A percentile compares a stretch with the other conserved stretches of the same genome.
Evolutionary conservation across 2,329 filamentous ascomycete species (phyloP).

Genomic region (Ceratocystis albifundus): DNA sequence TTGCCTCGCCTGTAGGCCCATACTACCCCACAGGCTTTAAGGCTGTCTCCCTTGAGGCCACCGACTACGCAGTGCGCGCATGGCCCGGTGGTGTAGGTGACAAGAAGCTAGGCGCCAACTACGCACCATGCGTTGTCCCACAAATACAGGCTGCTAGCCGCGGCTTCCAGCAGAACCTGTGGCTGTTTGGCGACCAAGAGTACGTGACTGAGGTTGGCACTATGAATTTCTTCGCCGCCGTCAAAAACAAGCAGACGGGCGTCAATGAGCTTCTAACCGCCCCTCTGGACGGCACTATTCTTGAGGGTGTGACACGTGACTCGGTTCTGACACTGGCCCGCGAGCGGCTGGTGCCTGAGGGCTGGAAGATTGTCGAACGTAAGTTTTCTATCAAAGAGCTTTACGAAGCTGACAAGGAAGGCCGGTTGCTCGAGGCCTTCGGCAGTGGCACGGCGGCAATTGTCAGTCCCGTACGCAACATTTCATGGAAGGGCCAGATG

Average conservation of each 20-base stretch:
- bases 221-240: slow-evolving; percentile 92
- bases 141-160: slow-evolving; percentile 83
- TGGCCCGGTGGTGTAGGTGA: slow-evolving; percentile 97
- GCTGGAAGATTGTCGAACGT: slow-evolving; percentile 79
- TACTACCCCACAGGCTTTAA: slow-evolving; percentile 99
- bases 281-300: slow-evolving; percentile 88
- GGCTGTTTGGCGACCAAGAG: slow-evolving; percentile 92
- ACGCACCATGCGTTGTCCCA: slow-evolving; percentile 96
- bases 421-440: slow-evolving; percentile 83
- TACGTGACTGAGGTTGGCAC: slow-evolving; percentile 95
- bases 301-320: slow-evolving; percentile 89
- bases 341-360: slow-evolving; percentile 70
- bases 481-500: slow-evolving; percentile 73
- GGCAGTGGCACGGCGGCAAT: slow-evolving; percentile 89
- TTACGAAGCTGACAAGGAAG: slow-evolving; percentile 68
- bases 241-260: slow-evolving; percentile 76
- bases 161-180: slow-evolving; percentile 96
- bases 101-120: slow-evolving; percentile 98
- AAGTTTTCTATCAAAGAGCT: slow-evolving; percentile 88
- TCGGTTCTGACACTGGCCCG: slow-evolving; percentile 77
- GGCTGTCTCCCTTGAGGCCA: slow-evolving; percentile 87
- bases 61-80: slow-evolving; percentile 88
- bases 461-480: slow-evolving; percentile 78
- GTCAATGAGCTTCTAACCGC: slow-evolving; percentile 90
- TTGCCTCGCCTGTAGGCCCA: slow-evolving; percentile 89